Evolutionary conservation across 208 protist genomes (phyloP), one percentile per base, ranked within the genome.

Genomic region (Leishmania mexicana): DNA sequence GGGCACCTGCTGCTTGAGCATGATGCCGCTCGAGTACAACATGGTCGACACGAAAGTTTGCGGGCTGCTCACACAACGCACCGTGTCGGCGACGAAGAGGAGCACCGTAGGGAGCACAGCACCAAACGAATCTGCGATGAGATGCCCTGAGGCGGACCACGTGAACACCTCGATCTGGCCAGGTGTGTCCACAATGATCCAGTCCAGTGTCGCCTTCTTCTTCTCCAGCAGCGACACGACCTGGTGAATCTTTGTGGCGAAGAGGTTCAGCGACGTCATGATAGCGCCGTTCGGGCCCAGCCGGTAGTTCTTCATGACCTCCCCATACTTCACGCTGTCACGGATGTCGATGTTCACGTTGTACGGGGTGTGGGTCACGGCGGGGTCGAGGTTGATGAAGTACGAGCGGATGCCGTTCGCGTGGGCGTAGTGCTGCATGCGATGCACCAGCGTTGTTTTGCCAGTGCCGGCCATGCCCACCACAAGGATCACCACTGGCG

Each of bases 121-220:
- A 11, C 94, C 93, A n/a, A 99, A 86, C 0, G 98, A 81, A 62
- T 99, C 98, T 1, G 98, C 95, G 74, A 99, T 99, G 60, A 99
- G 98, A 51, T 99, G 88, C 42, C 99, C 99, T 3, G 96, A 99
- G 1, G 99, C 99, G 10, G 96, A 99, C 99, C 99, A 99, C 28
- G 99, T 99, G 86, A 99, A 99, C 28, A 99, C 97, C 86, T 99
- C 99, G 74, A 99, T 99, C 90, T 99, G 99, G 0, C 99, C 99
- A 10, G 99, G 99, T 28, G 99, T 99, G 87, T 99, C 99, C n/a
- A 99, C 88, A 17, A 99, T 87, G 42, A 99, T 93, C 88, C 99
- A 99, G 42, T 99, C 96, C 28, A 98, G 76, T 47, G 84, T 54
- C 19, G 92, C 87, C 78, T 91, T 94, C 24, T 87, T 88, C 17